phyloP scores from a whole-genome alignment of 768 basidiomycete species.

The Auriculariales sp. region DNA sequence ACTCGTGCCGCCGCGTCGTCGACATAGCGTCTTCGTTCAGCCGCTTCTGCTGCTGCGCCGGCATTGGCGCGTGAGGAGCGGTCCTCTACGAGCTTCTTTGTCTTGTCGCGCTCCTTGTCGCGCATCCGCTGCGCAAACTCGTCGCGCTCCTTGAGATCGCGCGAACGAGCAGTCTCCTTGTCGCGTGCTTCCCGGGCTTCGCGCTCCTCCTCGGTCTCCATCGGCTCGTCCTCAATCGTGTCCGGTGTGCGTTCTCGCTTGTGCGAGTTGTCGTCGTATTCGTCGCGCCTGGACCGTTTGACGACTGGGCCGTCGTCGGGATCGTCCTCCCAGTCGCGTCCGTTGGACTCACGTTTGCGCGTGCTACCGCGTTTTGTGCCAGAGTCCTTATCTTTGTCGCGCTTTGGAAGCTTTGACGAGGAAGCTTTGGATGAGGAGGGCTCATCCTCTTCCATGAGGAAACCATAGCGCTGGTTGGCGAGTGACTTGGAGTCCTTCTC shows the following conservation, averaged over 20 bases:
- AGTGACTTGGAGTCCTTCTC: conserved; percentile 64
- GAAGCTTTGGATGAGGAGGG: background rate
- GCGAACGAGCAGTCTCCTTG: no score
- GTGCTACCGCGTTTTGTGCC: background rate
- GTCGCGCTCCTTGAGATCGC: conserved; percentile 79
- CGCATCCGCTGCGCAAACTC: conserved; percentile 83
- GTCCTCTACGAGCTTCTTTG: conserved; percentile 86
- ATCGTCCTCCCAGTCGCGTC: conserved; percentile 81
- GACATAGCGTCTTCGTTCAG: conserved; percentile 63
- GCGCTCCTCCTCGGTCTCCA: conserved; percentile 53
- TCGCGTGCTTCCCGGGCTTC: conserved; percentile 56
- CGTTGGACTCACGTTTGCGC: conserved; percentile 71
- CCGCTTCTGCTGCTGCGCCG: conserved; percentile 71
- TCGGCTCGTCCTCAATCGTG: conserved; percentile 13
- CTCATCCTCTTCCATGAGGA: conserved; percentile 68
- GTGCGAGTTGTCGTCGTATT: conserved; percentile 24
- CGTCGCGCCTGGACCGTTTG: conserved; percentile 37
- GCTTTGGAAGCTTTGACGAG: background rate
- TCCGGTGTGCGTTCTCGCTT: conserved; percentile 16
- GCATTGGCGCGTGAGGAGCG: conserved; percentile 56
- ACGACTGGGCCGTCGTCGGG: conserved; percentile 58
- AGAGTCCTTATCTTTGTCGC: background rate
- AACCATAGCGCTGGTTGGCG: conserved; percentile 58
- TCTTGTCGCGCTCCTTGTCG: conserved; percentile 67
- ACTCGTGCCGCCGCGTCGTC: conserved; percentile 46